Conservation (phyloP, 2,329 filamentous ascomycete genomes). For the Lanzia echinophila region DNA sequence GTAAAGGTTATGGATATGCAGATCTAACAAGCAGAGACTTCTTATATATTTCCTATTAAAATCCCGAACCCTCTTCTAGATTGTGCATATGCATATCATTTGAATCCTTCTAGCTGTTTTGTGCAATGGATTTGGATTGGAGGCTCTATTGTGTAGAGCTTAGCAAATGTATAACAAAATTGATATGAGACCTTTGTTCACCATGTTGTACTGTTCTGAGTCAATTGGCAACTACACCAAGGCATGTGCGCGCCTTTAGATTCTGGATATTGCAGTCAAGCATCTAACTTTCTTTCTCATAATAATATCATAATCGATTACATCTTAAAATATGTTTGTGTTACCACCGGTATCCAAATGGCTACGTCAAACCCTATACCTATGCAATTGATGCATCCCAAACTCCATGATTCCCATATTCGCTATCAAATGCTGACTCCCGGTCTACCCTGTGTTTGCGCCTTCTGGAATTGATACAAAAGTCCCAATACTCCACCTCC, state of each 20-base stretch:
- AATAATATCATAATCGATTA: neutral
- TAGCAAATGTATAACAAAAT: neutral
- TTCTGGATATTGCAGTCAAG: neutral
- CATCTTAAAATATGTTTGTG: neutral
- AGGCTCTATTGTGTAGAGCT: neutral
- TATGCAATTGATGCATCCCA: neutral
- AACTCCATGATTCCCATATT: constrained; percentile 2
- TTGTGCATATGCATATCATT: too few species aligned
- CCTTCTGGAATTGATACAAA: constrained; percentile 61
- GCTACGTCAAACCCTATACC: neutral
- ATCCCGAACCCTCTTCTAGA: too few species aligned
- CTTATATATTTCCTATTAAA: too few species aligned
- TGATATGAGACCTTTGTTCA: neutral
- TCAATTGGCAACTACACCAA: neutral
- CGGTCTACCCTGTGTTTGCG: constrained; percentile 44
- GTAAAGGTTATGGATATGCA: too few species aligned
- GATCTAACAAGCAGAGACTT: too few species aligned
- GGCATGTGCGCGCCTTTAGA: neutral
- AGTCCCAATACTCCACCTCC: constrained; percentile 56
- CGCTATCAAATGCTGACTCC: constrained; percentile 30
- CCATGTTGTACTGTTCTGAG: neutral
- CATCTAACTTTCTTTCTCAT: too few species aligned
- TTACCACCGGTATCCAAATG: neutral
- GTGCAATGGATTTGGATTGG: too few species aligned
- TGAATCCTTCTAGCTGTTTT: too few species aligned